Conservation (phyloP, 2,329 filamentous ascomycete genomes). For the Xylariaceae sp. region DNA sequence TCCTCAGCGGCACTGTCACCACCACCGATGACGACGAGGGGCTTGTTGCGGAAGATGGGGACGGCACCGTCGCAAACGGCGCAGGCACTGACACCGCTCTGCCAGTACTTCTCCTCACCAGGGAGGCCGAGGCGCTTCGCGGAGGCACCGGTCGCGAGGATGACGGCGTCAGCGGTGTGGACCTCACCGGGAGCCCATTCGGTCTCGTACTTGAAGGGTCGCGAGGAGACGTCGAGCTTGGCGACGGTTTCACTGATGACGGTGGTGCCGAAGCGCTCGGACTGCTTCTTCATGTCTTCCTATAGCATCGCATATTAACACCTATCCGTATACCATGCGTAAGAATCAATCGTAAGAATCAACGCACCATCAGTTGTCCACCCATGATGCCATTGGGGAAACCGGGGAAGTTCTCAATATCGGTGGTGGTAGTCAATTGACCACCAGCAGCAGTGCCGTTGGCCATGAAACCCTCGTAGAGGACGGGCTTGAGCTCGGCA, state of each 20-base stretch:
- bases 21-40: slow-evolving; percentile 89
- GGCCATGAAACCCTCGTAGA: slow-evolving; percentile 97
- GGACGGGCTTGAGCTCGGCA: slow-evolving; percentile 87
- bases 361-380: slow-evolving; percentile 74
- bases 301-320: slow-evolving; percentile 24
- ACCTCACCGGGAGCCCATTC: slow-evolving; percentile 80
- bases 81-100: slow-evolving; percentile 91
- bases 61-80: slow-evolving; percentile 96
- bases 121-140: slow-evolving; percentile 75
- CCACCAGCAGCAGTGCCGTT: slow-evolving; percentile 94
- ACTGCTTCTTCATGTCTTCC: slow-evolving; percentile 90
- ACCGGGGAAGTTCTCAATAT: slow-evolving; percentile 96
- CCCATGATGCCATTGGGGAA: slow-evolving; percentile 89
- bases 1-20: slow-evolving; percentile 97
- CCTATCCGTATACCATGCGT: not conserved
- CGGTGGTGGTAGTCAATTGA: slow-evolving; percentile 96
- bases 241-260: slow-evolving; percentile 91
- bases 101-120: slow-evolving; percentile 96
- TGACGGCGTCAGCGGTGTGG: slow-evolving; percentile 85
- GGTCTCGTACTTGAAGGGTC: slow-evolving; percentile 90
- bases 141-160: slow-evolving; percentile 92
- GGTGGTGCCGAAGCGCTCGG: slow-evolving; percentile 83
- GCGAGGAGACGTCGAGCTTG: slow-evolving; percentile 74
- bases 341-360: no score
- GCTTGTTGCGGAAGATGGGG: slow-evolving; percentile 96